Base-by-base conservation (phyloP, 1,139 yeast species). In the Diutina scorzettiae region DNA sequence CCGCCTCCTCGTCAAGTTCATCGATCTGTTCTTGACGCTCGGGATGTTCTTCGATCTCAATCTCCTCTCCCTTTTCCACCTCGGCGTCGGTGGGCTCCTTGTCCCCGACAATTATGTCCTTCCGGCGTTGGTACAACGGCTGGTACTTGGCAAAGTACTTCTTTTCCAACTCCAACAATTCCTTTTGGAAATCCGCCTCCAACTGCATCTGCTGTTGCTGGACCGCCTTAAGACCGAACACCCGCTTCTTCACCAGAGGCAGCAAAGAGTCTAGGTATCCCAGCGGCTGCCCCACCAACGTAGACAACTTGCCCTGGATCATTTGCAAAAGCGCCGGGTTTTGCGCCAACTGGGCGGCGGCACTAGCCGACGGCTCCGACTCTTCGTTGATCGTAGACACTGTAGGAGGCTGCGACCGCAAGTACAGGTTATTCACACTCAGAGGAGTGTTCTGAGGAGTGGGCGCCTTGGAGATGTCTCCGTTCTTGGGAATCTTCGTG, bases 381-480 rank as follows among this genome's bases (percentile, higher is more conserved):
- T 78, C 87, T 61, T 87, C 96, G 49, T 66, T 68, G 57, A 86
- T 86, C 41, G 95, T 81, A 40, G 89, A 78, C 45, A 84, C 81
- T 8, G 78, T 69, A 14, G 95, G 95, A 48, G 79, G 76, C 48
- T 78, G 76, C 47, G 71, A 73, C 62, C 73, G 78, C 58, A 83
- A 70, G 60, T 78, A 87, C 42, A 91, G 81, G 48, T 78, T 79
- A 40, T 85, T 75, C 36, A 83, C 84, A 25, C 95, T 81, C 4
- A 97, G 84, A 20, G 99, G 99, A 1, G 99, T 91, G 70, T 91
- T 91, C 59, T 93, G 98, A 11, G 99, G 99, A 2, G 99, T 91
- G 42, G 99, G 98, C 4, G 98, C 98, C 57, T 81, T 79, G 51
- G 94, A 82, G 52, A 87, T 78, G 58, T 84, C 86, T 56, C 81